Conservation (phyloP, 352 stramenopile species). For the Globisporangium echinulatum region DNA sequence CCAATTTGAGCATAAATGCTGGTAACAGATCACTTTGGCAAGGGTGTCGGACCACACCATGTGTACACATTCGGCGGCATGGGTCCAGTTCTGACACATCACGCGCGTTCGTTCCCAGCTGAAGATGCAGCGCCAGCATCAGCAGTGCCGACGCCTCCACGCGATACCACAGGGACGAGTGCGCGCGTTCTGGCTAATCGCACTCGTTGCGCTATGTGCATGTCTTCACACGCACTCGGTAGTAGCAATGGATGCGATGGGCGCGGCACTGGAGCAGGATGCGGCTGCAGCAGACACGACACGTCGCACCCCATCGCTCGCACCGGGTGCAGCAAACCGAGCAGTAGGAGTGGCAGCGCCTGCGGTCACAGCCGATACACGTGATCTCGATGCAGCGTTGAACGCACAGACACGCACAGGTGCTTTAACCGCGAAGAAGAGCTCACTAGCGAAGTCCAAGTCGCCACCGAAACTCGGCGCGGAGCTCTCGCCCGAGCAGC, state of each 20-base stretch:
- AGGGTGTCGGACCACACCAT: too few relatives aligned
- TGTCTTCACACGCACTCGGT: neutral
- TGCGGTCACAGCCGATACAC: neutral
- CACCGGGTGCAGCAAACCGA: neutral
- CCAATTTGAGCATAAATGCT: too few relatives aligned
- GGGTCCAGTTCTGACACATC: too few relatives aligned
- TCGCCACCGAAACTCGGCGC: conserved; percentile 1
- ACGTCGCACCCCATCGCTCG: neutral
- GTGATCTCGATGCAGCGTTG: neutral
- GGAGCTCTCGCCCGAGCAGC: conserved; percentile 10
- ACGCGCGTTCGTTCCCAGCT: neutral
- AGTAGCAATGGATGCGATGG: conserved; percentile 9
- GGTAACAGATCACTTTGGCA: too few relatives aligned
- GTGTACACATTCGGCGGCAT: too few relatives aligned
- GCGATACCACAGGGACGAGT: too few relatives aligned
- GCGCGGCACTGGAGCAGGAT: conserved; percentile 10
- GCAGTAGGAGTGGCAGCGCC: neutral
- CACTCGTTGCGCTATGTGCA: neutral
- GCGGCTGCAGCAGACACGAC: neutral
- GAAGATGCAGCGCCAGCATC: neutral
- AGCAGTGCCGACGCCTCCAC: too few relatives aligned
- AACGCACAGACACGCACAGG: neutral
- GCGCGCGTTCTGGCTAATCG: neutral
- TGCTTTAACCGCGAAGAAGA: neutral
- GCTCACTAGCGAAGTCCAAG: neutral